Evolutionary conservation across 1,284 basidiomycete species (phyloP).

Genomic region (Calocybe gambosa): DNA sequence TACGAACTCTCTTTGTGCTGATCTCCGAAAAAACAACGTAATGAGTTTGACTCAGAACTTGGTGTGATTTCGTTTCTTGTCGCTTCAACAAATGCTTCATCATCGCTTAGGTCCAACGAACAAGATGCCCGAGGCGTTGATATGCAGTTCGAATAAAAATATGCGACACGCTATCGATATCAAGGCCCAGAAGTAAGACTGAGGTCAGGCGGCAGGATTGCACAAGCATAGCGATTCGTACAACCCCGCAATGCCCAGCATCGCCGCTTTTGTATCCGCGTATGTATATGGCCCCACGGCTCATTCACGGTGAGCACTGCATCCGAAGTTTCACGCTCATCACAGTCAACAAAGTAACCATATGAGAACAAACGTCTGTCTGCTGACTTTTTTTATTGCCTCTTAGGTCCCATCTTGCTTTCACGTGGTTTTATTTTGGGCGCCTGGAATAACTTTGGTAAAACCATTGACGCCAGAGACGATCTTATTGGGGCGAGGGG

Average conservation of each 20-base stretch:
- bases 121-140: neutral
- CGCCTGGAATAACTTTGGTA: neutral
- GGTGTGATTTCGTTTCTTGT: neutral
- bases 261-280: neutral
- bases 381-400: neutral
- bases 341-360: neutral
- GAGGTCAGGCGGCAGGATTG: neutral
- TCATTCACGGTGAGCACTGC: neutral
- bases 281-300: neutral
- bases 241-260: neutral
- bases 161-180: neutral
- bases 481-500: neutral
- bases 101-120: neutral
- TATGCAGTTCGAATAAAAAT: neutral
- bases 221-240: neutral
- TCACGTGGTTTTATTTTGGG: neutral
- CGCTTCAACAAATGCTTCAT: neutral
- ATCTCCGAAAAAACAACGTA: neutral
- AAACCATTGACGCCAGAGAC: neutral
- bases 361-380: neutral
- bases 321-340: neutral
- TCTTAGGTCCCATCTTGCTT: neutral
- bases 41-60: neutral
- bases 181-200: neutral
- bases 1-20: neutral